Conservation (phyloP, 1,284 basidiomycete species). For the Cryptococcus deneoformans region DNA sequence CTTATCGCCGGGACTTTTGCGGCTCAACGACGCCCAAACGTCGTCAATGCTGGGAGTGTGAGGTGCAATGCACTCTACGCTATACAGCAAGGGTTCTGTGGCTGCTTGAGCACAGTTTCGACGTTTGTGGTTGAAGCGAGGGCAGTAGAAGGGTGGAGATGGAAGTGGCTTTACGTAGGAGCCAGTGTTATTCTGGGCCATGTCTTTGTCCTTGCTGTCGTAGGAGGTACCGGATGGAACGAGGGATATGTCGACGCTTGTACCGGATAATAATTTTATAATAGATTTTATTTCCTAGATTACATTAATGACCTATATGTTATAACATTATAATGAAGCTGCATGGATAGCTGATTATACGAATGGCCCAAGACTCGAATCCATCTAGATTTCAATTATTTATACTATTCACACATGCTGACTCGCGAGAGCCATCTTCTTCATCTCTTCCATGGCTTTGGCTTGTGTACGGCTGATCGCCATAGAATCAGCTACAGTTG, state of each 20-base stretch:
- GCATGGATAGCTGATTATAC: neutral
- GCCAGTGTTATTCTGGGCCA: slow-evolving; percentile 71
- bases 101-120: slow-evolving; percentile 89
- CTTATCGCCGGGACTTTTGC: slow-evolving; percentile 70
- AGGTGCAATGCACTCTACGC: slow-evolving; percentile 74
- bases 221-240: slow-evolving; percentile 69
- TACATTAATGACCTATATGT: no score
- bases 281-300: no score
- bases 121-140: slow-evolving; percentile 84
- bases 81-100: slow-evolving; percentile 88
- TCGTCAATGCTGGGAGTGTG: slow-evolving; percentile 18
- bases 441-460: slow-evolving; percentile 33
- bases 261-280: slow-evolving; percentile 4
- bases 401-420: neutral
- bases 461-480: slow-evolving; percentile 29
- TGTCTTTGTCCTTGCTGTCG: slow-evolving; percentile 66
- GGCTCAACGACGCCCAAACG: slow-evolving; percentile 57
- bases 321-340: no score
- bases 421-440: slow-evolving; percentile 16
- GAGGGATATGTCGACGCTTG: slow-evolving; percentile 28
- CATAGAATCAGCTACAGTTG: neutral
- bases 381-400: no score
- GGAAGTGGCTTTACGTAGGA: slow-evolving; percentile 62
- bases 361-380: no score
- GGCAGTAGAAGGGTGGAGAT: slow-evolving; percentile 54